phyloP scores from a whole-genome alignment of 2,329 filamentous ascomycete species.

The Pseudocercospora fijiensis region DNA sequence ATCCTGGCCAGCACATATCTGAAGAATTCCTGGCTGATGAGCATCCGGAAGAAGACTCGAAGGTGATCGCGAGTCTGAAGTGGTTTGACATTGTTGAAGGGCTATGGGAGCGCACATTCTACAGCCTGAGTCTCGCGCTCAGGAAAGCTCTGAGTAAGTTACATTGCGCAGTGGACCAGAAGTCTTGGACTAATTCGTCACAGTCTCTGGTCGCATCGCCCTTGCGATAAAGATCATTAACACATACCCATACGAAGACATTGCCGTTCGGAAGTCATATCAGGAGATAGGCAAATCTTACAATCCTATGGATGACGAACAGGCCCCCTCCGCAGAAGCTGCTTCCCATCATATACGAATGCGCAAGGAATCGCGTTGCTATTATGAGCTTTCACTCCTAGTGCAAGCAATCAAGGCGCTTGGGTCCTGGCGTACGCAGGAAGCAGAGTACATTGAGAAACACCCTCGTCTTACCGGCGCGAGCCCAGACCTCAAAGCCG shows the following conservation, averaged over 20 bases:
- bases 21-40: conserved; percentile 65
- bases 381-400: conserved; percentile 47
- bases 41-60: conserved; percentile 60
- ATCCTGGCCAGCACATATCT: conserved; percentile 63
- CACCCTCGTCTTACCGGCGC: conserved; percentile 26
- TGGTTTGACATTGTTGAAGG: conserved; percentile 78
- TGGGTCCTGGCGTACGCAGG: conserved; percentile 45
- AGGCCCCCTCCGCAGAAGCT: conserved; percentile 22
- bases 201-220: conserved; percentile 51
- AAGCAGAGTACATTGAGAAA: conserved; percentile 39
- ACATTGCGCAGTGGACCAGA: neutral
- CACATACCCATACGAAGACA: conserved; percentile 52
- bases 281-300: conserved; percentile 43
- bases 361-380: conserved; percentile 36
- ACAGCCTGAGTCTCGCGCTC: conserved; percentile 69
- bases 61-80: conserved; percentile 75
- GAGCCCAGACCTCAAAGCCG: conserved; percentile 37
- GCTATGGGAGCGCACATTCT: conserved; percentile 69
- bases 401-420: conserved; percentile 46
- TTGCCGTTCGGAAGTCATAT: conserved; percentile 44
- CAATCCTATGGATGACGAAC: conserved; percentile 39
- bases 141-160: conserved; percentile 78
- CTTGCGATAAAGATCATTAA: conserved; percentile 56
- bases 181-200: conserved; percentile 22
- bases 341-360: conserved; percentile 27